Evolutionary conservation across 1,284 basidiomycete genomes (phyloP).

Genomic region (Fistulinella cinereoalba): DNA sequence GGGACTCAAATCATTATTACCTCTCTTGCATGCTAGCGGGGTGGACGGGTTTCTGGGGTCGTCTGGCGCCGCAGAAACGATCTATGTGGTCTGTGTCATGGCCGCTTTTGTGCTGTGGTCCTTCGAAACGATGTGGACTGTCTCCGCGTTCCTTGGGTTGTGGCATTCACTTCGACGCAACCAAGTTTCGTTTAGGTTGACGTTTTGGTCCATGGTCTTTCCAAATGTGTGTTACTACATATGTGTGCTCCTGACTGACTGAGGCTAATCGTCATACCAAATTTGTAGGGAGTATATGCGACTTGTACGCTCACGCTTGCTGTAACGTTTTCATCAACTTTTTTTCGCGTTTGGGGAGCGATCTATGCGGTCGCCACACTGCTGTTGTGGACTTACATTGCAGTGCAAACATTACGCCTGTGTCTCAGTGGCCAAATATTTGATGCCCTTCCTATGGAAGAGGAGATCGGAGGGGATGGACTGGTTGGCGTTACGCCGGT

Average conservation of each 20-base stretch:
- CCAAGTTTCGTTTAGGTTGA: conserved; percentile 45
- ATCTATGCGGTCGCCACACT: conserved; percentile 52
- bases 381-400: conserved; percentile 56
- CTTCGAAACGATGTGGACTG: conserved; percentile 52
- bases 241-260: neutral
- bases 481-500: too few relatives aligned
- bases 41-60: conserved; percentile 27
- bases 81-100: conserved; percentile 45
- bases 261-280: conserved; percentile 4
- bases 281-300: conserved; percentile 56
- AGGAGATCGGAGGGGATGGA: conserved; percentile 19
- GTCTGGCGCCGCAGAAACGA: conserved; percentile 35
- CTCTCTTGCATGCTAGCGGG: conserved; percentile 24
- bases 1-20: conserved; percentile 39
- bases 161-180: conserved; percentile 38
- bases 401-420: conserved; percentile 40
- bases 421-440: conserved; percentile 44
- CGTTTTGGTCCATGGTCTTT: conserved; percentile 61
- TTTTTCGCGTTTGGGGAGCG: conserved; percentile 54
- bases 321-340: conserved; percentile 47
- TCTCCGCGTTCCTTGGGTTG: conserved; percentile 47
- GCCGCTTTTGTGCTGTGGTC: conserved; percentile 53
- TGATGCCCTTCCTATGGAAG: conserved; percentile 41
- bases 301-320: conserved; percentile 58
- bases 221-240: conserved; percentile 47